phyloP scores from a whole-genome alignment of 2,329 filamentous ascomycete genomes.

The Colletotrichum chlorophyti region DNA sequence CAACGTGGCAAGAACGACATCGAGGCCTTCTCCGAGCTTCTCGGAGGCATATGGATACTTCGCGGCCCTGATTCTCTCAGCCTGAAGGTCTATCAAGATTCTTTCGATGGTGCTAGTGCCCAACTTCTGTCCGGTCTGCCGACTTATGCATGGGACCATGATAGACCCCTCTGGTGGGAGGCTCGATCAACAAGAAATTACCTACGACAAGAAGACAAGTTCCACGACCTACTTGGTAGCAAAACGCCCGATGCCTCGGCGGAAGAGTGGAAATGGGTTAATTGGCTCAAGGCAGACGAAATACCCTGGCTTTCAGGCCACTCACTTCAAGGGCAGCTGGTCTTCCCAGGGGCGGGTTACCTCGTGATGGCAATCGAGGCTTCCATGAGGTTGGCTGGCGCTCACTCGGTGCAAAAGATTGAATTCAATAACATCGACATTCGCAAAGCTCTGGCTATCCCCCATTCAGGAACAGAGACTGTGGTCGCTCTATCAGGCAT shows the following conservation, averaged over 20 bases:
- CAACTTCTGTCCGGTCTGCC: constrained; percentile 38
- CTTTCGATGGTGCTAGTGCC: neutral
- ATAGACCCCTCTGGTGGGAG: constrained; percentile 38
- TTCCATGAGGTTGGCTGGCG: constrained; percentile 39
- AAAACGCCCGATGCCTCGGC: neutral
- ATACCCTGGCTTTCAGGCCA: constrained; percentile 40
- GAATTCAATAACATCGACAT: too few relatives aligned
- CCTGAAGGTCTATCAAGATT: neutral
- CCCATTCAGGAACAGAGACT: too few relatives aligned
- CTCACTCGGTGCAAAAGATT: too few relatives aligned
- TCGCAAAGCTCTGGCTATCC: too few relatives aligned
- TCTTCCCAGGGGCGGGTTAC: too few relatives aligned
- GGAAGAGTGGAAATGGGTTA: constrained; percentile 18
- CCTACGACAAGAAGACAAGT: constrained; percentile 35
- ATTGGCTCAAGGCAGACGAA: constrained; percentile 20
- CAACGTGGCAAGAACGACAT: constrained; percentile 31
- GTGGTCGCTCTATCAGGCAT: too few relatives aligned
- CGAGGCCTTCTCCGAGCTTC: constrained; percentile 25
- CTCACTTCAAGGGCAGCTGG: constrained; percentile 29
- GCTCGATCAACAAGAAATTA: constrained; percentile 29
- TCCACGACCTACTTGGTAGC: constrained; percentile 41
- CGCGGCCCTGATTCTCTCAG: neutral
- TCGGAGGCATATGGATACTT: constrained; percentile 30
- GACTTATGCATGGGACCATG: constrained; percentile 49
- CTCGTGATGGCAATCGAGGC: neutral